Conservation (phyloP, 345 rosid genomes). For the Populus pruinosa region DNA sequence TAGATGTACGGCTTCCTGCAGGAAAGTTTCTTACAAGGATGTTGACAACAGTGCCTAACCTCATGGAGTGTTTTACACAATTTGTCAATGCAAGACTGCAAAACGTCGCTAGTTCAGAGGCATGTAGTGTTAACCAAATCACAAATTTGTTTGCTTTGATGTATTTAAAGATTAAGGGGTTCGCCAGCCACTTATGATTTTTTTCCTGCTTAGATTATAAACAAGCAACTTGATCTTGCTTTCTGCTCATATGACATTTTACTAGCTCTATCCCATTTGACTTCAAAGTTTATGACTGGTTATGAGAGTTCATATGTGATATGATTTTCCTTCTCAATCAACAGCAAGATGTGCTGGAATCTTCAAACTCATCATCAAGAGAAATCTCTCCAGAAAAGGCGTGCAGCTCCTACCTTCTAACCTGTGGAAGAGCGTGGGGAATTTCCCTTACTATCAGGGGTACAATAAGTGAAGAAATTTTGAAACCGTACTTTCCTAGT, state of each 20-base stretch:
- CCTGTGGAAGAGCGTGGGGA: conserved; percentile 67
- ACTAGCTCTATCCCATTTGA: not conserved
- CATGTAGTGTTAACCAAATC: conserved; percentile 4
- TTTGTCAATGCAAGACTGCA: conserved; percentile 56
- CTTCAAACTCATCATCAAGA: conserved; percentile 34
- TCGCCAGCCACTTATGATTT: not conserved
- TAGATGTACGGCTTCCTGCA: conserved; percentile 54
- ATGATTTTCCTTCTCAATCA: conserved; percentile 11
- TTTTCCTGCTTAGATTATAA: not conserved
- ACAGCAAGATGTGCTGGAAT: conserved; percentile 45
- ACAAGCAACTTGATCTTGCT: not conserved
- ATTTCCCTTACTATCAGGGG: conserved; percentile 49
- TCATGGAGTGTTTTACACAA: conserved; percentile 58
- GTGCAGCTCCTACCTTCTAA: conserved; percentile 36
- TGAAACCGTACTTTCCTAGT: conserved; percentile 41
- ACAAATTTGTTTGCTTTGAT: not conserved
- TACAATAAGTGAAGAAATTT: conserved; percentile 49
- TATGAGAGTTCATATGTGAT: not conserved
- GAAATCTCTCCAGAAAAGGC: conserved; percentile 32
- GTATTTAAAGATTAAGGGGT: not conserved
- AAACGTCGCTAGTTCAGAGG: conserved; percentile 35
- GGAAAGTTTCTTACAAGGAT: conserved; percentile 73
- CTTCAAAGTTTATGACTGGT: not conserved
- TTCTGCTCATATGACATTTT: not conserved
- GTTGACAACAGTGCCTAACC: conserved; percentile 45